phyloP scores from a whole-genome alignment of 2,329 filamentous ascomycete genomes.

The Neonectria faginata region DNA sequence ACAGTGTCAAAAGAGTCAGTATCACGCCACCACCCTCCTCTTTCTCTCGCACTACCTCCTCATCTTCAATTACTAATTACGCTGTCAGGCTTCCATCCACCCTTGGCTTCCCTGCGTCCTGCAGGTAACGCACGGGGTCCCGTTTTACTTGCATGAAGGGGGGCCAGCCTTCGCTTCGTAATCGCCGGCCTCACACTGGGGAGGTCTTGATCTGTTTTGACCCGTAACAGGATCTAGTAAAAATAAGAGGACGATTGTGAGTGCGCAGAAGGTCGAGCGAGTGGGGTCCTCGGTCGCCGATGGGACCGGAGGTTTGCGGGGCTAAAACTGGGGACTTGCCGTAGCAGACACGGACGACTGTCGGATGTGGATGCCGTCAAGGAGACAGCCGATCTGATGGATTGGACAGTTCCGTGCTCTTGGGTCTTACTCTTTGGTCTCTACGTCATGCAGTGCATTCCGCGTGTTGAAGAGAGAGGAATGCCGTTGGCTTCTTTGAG shows the following conservation, averaged over 20 bases:
- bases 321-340: background rate
- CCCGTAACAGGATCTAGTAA: too few relatives aligned
- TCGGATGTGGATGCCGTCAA: background rate
- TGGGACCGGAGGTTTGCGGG: constrained; percentile 33
- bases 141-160: constrained; percentile 4
- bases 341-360: background rate
- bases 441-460: background rate
- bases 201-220: too few relatives aligned
- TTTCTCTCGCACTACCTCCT: background rate
- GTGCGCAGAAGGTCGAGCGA: background rate
- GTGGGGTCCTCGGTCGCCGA: constrained; percentile 14
- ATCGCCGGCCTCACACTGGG: background rate
- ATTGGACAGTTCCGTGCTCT: too few relatives aligned
- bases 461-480: background rate
- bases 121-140: constrained; percentile 3
- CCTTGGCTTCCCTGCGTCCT: background rate
- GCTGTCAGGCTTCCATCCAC: background rate
- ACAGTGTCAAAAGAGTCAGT: background rate
- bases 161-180: constrained; percentile 6
- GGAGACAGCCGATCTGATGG: background rate
- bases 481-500: background rate
- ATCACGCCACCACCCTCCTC: constrained; percentile 2
- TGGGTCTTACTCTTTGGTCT: background rate
- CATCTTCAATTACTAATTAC: background rate
- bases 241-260: background rate